Evolutionary conservation across 495 filamentous ascomycete genomes (phyloP), one percentile per base, ranked within the genome.

Genomic region (Podospora pseudopauciseta): DNA sequence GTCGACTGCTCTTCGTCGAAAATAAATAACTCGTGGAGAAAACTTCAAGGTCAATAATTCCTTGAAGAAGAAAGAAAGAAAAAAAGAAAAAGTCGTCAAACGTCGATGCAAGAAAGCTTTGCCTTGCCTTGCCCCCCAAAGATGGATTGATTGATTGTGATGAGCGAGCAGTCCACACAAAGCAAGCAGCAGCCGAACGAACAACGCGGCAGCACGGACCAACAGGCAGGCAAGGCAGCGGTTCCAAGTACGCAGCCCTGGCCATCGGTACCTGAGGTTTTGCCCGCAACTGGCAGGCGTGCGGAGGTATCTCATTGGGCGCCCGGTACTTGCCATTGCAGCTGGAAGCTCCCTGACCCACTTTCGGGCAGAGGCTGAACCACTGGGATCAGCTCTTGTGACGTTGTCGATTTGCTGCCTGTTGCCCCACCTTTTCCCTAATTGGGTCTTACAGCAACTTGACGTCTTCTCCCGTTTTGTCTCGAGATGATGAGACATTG

Each of bases 361-460:
- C 58, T 67, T 63, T 58, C 15, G 68, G 65, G 65, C 72, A 64
- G 64, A 68, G 58, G 65, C 30, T 32, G 30, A 7, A 32, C 30
- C 39, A 49, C 39, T 13, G 39, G 39, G 39, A 49, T 49, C 39
- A 49, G 11, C 64, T 75, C 7, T 70, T 71, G 72, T 76, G 75
- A 77, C 75, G 75, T 77, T 77, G 72, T 76, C 74, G 68, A 75
- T 70, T 74, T 76, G 75, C 69, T 77, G 75, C 75, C 75, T 77
- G 70, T 55, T 66, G 62, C 60, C n/a, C 32, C 56, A 58, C 61
- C 32, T 61, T 58, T 60, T 15, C 54, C 64, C 63, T 23, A 64
- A n/a, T 9, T 20, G 62, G 23, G 11, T 44, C 66, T 53, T 28
- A 18, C 65, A 61, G 18, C 55, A 58, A 56, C 30, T 32, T 58